Evolutionary conservation across 129 eudicot species (phyloP), one percentile per base, ranked within the genome.

Genomic region (Helianthus annuus): DNA sequence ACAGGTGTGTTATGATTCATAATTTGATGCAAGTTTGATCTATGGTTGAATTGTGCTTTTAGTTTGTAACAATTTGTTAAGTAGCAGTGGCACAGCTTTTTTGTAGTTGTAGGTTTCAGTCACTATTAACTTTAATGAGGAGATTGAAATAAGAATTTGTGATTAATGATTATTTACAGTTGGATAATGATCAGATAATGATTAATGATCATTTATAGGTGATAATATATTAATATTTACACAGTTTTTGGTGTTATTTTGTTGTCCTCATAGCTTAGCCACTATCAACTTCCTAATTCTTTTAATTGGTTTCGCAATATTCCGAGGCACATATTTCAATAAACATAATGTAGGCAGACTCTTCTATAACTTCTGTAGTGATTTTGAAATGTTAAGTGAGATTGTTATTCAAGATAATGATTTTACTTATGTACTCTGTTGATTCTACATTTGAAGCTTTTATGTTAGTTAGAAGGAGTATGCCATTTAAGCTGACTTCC

Each of bases 401-500:
- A 27, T 59, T 27, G 65, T 27, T 27, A 27, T 6, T 59, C 16
- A 29, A 32, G 65, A 11, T 27, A 22, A 19, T 10, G 39, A 57
- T 14, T 22, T 56, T 7, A 57, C n/a, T 57, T 7, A 7, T 34
- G 39, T 11, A 29, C 7, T 14, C 15, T 62, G 46, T 38, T n/a
- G 14, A 62, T n/a, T 29, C 22, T 36, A 24, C 24, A 15, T 36
- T 62, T 62, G 48, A 36, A 62, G 44, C 44, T 12, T 59, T 29
- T 11, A 11, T 59, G 48, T 27, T 27, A 4, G 65, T 11, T 13
- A 36, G 48, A 69, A 17, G 63, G 48, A 16, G 15, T 59, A 57
- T 59, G 65, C 17, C 19, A 16, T 70, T 70, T 53, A 70, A 53
- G 74, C 19, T 17, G 52, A 70, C 63, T 69, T 69, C 51, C 49